Conservation (phyloP, 2,329 filamentous ascomycete species). For the Chaetomium sp. region DNA sequence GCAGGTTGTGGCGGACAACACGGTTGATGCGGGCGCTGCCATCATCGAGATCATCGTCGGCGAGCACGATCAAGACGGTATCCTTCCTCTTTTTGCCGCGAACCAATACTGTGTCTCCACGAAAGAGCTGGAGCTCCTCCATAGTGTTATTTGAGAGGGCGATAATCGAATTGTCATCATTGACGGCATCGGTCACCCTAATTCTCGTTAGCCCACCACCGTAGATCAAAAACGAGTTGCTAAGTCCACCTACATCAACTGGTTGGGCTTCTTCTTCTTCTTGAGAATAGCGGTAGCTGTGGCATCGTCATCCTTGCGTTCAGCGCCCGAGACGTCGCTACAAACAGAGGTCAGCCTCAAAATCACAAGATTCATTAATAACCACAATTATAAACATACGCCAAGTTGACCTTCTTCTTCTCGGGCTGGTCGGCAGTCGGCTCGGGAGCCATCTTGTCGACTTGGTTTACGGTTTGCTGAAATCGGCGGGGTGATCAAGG, state of each 20-base stretch:
- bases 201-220: constrained; percentile 14
- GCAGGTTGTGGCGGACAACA: constrained; percentile 95
- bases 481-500: constrained; percentile 7
- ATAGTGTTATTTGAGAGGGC: constrained; percentile 97
- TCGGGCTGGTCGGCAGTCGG: constrained; percentile 47
- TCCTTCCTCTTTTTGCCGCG: constrained; percentile 99
- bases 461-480: constrained; percentile 8
- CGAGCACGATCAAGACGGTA: constrained; percentile 93
- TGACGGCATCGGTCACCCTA: constrained; percentile 95
- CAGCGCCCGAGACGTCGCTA: constrained; percentile 84
- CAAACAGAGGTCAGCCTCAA: constrained; percentile 32
- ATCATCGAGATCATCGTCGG: constrained; percentile 96
- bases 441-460: constrained; percentile 62
- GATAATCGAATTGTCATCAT: constrained; percentile 99
- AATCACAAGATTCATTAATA: neutral
- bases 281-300: constrained; percentile 94
- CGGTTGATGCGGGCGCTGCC: constrained; percentile 96
- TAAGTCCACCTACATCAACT: constrained; percentile 65
- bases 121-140: constrained; percentile 97
- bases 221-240: neutral
- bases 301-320: constrained; percentile 82
- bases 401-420: constrained; percentile 78
- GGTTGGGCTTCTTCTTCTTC: constrained; percentile 99
- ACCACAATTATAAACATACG: constrained; percentile 48
- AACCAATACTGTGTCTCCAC: constrained; percentile 94